These are phyloP conservation scores for Pinus taeda DNA, from an alignment of 75 land plant genomes.

Conservation along the genomic window DNA sequence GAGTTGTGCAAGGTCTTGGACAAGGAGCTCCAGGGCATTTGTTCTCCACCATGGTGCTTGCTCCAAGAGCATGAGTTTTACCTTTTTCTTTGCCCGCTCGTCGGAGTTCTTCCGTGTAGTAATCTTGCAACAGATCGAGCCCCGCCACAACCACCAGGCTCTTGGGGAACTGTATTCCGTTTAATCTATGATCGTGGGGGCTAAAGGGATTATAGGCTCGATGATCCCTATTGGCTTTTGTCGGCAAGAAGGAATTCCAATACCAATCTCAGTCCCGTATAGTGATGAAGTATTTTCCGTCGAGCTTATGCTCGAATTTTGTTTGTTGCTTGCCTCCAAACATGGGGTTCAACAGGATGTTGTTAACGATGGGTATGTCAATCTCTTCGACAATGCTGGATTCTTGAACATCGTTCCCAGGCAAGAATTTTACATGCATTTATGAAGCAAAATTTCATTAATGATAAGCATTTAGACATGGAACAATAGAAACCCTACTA, in stretches of 20 bases:
- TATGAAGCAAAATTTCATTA: too few relatives aligned
- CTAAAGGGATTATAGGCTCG: too few relatives aligned
- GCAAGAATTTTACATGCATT: too few relatives aligned
- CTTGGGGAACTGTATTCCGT: conserved; percentile 52
- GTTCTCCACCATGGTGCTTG: conserved; percentile 19
- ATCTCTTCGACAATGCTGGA: conserved; percentile 23
- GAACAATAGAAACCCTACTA: too few relatives aligned
- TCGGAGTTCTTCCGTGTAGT: conserved; percentile 51
- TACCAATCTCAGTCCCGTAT: conserved; percentile 78
- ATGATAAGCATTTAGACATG: too few relatives aligned
- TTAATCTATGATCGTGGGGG: conserved; percentile 6
- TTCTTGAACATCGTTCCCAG: too few relatives aligned
- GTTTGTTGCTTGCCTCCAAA: conserved; percentile 76
- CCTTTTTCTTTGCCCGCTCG: conserved; percentile 40
- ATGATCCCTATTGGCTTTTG: too few relatives aligned
- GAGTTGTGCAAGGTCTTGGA: too few relatives aligned
- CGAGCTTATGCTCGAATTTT: conserved; percentile 59
- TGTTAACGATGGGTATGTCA: conserved; percentile 43
- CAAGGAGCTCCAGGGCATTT: too few relatives aligned
- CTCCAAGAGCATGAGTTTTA: conserved; percentile 49
- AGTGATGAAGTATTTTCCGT: conserved; percentile 76
- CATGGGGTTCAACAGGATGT: conserved; percentile 72
- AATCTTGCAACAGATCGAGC: conserved; percentile 68
- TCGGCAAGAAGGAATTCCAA: conserved; percentile 1
- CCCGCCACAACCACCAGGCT: conserved; percentile 72